Percentiles rank a stretch among this genome's conserved stretches.
Evolutionary conservation across 805 yeast genomes (phyloP).

Genomic region (Naumovozyma dairenensis): DNA sequence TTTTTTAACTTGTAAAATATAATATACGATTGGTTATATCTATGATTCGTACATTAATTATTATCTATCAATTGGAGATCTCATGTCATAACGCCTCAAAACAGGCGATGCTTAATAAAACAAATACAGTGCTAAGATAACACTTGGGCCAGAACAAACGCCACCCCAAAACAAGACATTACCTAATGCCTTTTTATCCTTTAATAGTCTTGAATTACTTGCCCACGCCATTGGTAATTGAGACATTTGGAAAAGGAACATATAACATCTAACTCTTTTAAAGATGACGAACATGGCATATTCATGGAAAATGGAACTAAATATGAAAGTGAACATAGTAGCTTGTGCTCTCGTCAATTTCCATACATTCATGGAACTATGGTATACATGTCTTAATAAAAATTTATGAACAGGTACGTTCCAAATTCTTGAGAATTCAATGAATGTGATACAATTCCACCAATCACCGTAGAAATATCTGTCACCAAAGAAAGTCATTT

Average conservation of each 20-base stretch:
- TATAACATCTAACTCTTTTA: conserved; percentile 67
- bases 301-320: conserved; percentile 83
- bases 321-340: conserved; percentile 62
- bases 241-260: conserved; percentile 71
- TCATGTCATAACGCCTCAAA: too few relatives aligned
- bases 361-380: conserved; percentile 72
- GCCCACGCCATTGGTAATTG: conserved; percentile 74
- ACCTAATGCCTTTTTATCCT: conserved; percentile 50
- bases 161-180: conserved; percentile 88
- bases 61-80: too few relatives aligned
- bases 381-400: conserved; percentile 86
- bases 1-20: too few relatives aligned
- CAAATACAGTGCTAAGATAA: conserved; percentile 76
- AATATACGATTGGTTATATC: too few relatives aligned
- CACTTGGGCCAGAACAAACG: conserved; percentile 79
- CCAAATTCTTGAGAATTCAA: conserved; percentile 89
- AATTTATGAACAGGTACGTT: conserved; percentile 89
- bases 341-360: conserved; percentile 58
- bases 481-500: conserved; percentile 76
- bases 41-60: too few relatives aligned
- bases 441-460: conserved; percentile 97
- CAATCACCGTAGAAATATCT: conserved; percentile 91
- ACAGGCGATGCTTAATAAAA: conserved; percentile 41
- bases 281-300: conserved; percentile 85
- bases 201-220: conserved; percentile 49